Conservation (phyloP, 2,329 filamentous ascomycete genomes). For the Aspergillus chevalieri region DNA sequence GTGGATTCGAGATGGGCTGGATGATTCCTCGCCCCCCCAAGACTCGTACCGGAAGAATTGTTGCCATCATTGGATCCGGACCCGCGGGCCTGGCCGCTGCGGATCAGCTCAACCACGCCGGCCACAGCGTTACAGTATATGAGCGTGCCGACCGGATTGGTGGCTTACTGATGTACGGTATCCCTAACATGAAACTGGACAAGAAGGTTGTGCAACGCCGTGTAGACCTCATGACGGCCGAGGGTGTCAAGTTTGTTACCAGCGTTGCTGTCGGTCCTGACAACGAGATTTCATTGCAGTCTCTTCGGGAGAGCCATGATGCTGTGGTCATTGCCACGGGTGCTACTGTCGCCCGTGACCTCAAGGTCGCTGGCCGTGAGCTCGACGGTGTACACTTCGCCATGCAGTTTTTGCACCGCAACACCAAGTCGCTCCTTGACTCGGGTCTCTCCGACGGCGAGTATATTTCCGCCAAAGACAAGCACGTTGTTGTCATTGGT, state of each 20-base stretch:
- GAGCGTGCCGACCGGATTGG: constrained; percentile 87
- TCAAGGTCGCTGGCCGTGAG: constrained; percentile 83
- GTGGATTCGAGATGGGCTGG: constrained; percentile 97
- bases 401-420: constrained; percentile 96
- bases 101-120: constrained; percentile 90
- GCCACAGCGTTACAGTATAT: constrained; percentile 82
- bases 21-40: constrained; percentile 78
- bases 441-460: constrained; percentile 74
- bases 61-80: constrained; percentile 87
- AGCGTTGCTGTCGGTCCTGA: constrained; percentile 72
- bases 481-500: constrained; percentile 93
- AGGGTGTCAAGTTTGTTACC: constrained; percentile 78
- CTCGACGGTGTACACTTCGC: constrained; percentile 89
- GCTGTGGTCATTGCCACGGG: constrained; percentile 89
- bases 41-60: constrained; percentile 76
- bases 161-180: constrained; percentile 95
- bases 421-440: constrained; percentile 95
- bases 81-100: constrained; percentile 84
- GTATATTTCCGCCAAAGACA: constrained; percentile 92
- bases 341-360: constrained; percentile 85
- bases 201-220: constrained; percentile 95
- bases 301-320: constrained; percentile 67
- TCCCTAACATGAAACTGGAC: constrained; percentile 99
- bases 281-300: constrained; percentile 59
- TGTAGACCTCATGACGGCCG: constrained; percentile 87